Percentiles rank a stretch among this genome's conserved stretches.
Conservation (phyloP, 2,329 filamentous ascomycete genomes). For the Aspergillus melleus region DNA sequence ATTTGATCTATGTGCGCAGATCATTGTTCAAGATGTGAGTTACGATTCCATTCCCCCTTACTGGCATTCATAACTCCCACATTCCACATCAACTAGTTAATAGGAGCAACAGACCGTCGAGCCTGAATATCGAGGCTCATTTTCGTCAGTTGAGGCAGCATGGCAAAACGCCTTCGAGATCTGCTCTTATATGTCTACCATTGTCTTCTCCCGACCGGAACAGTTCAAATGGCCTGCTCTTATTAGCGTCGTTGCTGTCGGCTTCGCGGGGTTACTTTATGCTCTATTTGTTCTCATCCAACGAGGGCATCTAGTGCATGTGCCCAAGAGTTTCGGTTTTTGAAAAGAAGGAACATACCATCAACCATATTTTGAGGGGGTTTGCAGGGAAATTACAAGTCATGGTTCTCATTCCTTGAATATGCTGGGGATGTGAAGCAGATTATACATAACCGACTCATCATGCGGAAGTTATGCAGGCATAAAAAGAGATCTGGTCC, state of each 20-base stretch:
- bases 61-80: too few relatives aligned
- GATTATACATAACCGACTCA: too few relatives aligned
- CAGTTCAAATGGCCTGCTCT: slow-evolving; percentile 65
- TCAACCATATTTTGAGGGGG: too few relatives aligned
- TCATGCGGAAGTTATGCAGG: too few relatives aligned
- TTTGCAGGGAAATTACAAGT: too few relatives aligned
- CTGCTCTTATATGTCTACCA: slow-evolving; percentile 64
- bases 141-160: slow-evolving; percentile 67
- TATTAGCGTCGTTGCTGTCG: slow-evolving; percentile 52
- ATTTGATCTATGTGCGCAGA: slow-evolving; percentile 61
- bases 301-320: slow-evolving; percentile 62
- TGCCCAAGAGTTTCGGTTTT: too few relatives aligned
- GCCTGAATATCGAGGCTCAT: slow-evolving; percentile 61
- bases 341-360: too few relatives aligned
- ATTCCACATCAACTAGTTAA: neutral
- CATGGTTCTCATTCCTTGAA: too few relatives aligned
- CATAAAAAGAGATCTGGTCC: too few relatives aligned
- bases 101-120: slow-evolving; percentile 26
- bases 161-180: slow-evolving; percentile 72
- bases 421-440: too few relatives aligned
- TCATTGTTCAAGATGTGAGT: slow-evolving; percentile 60
- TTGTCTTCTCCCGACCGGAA: slow-evolving; percentile 61
- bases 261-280: slow-evolving; percentile 43
- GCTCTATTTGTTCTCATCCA: slow-evolving; percentile 57
- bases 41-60: too few relatives aligned